These are phyloP conservation scores for Cryptosporidium sp. DNA, from an alignment of 169 alveolate species.

Conservation along the genomic window DNA sequence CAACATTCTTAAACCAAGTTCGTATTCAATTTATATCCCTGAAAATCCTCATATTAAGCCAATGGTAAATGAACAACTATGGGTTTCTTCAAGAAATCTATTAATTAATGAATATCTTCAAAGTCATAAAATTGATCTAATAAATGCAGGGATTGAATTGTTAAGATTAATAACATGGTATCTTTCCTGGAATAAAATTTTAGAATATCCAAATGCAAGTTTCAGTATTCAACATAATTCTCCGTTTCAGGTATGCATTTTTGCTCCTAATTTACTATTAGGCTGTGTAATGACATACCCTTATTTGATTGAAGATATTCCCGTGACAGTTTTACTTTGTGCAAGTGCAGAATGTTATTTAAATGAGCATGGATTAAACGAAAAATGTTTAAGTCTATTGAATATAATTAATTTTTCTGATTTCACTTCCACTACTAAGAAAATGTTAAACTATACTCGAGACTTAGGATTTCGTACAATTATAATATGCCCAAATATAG, in stretches of 20 bases:
- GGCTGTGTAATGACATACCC: constrained; percentile 50
- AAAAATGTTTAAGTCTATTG: background rate
- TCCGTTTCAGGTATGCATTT: constrained; percentile 43
- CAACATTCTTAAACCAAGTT: background rate
- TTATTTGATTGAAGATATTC: constrained; percentile 27
- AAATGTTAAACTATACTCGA: constrained; percentile 32
- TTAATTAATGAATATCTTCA: background rate
- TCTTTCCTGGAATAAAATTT: constrained; percentile 47
- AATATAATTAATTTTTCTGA: constrained; percentile 31
- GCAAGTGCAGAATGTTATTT: background rate
- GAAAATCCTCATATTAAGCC: constrained; percentile 58
- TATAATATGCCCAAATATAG: constrained; percentile 12
- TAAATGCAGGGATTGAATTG: constrained; percentile 3
- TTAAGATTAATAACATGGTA: constrained; percentile 52
- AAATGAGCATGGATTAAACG: background rate
- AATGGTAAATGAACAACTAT: constrained; percentile 19
- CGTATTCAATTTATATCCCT: constrained; percentile 37
- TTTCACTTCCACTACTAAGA: background rate
- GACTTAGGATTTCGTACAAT: constrained; percentile 42
- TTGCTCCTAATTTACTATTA: constrained; percentile 18
- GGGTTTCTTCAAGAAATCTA: constrained; percentile 66
- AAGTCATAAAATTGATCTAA: background rate
- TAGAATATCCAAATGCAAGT: background rate
- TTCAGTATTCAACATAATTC: background rate
- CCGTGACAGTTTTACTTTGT: constrained; percentile 40